Conservation (phyloP, 495 filamentous ascomycete genomes). For the Aspergillus diversus region DNA sequence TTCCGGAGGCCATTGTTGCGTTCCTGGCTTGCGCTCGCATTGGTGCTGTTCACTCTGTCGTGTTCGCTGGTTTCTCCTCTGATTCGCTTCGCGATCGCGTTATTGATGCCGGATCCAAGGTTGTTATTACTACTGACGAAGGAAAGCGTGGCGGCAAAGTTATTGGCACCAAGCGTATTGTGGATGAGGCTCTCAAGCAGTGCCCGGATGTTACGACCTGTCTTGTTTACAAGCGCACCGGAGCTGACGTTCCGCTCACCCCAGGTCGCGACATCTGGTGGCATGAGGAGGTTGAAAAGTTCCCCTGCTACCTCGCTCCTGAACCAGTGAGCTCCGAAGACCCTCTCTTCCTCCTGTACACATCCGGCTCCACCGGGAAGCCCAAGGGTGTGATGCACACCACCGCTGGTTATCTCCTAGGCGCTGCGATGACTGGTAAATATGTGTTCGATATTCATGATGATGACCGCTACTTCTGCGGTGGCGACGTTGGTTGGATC, state of each 20-base stretch:
- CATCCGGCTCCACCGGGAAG: slow-evolving; percentile 96
- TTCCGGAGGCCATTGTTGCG: slow-evolving; percentile 90
- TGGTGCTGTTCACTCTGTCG: slow-evolving; percentile 95
- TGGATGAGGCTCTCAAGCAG: slow-evolving; percentile 96
- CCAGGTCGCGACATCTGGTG: slow-evolving; percentile 92
- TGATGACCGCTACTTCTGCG: slow-evolving; percentile 92
- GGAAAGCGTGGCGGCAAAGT: slow-evolving; percentile 97
- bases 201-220: slow-evolving; percentile 87
- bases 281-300: slow-evolving; percentile 98
- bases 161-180: slow-evolving; percentile 98
- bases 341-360: slow-evolving; percentile 96
- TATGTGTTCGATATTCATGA: slow-evolving; percentile 99
- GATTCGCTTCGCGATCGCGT: slow-evolving; percentile 97
- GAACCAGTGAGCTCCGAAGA: slow-evolving; percentile 91
- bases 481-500: slow-evolving; percentile 98
- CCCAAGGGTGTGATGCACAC: slow-evolving; percentile 99
- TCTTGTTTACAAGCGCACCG: slow-evolving; percentile 94
- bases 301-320: slow-evolving; percentile 84
- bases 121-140: slow-evolving; percentile 96
- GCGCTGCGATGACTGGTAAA: slow-evolving; percentile 91
- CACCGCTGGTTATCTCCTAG: slow-evolving; percentile 90
- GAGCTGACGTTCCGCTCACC: slow-evolving; percentile 90
- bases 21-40: slow-evolving; percentile 92
- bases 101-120: slow-evolving; percentile 82
- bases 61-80: slow-evolving; percentile 97